Evolutionary conservation across 2,329 filamentous ascomycete genomes (phyloP), one percentile per base, ranked within the genome.

Genomic region (Xenoacremonium recifei): DNA sequence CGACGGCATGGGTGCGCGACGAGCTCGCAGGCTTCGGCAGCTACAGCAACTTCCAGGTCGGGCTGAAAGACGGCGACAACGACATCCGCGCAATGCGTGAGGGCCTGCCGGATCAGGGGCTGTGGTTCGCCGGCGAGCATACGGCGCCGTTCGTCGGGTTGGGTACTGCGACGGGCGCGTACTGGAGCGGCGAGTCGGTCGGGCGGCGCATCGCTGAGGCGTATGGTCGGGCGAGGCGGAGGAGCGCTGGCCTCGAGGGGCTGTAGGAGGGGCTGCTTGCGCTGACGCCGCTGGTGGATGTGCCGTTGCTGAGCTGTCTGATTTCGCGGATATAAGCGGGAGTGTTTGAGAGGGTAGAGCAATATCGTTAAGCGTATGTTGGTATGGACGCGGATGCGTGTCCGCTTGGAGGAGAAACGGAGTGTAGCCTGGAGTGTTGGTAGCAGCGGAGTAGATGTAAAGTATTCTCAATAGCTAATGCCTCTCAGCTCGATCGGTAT

Each of bases 41-140:
- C 53, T 96, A 96, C 63, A 79, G 77, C 38, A 95, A 95, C 62
- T 95, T 95, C 66, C 89, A 90, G 56, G 73, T 85, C 13, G 89
- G 88, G 0, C 60, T 92, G 35, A 70, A 80, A 51, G 71, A 80
- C 5, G 88, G 84, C 1, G 87, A 91, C 53, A 69, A 73, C 43
- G 87, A 95, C 60, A 80, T 96, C 35, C 77, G 84, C 36, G 65
- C 62, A 3, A 77, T 89, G 66, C 70, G 82, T 3, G 67, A 76
- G 30, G 84, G 84, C 1, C 53, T 86, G 50, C 83, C 82, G 1
- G 80, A 80, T 11, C 70, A 80, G 17, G 82, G 87, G 0, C 60
- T 96, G 7, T 96, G 90, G 90, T 73, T 96, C 51, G 90, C 90
- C 0, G 90, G 90, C 0, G 90, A 96, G 67, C 90, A 96, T 67